phyloP scores from a whole-genome alignment of 1,284 basidiomycete species.

The Ceratobasidium sp. region DNA sequence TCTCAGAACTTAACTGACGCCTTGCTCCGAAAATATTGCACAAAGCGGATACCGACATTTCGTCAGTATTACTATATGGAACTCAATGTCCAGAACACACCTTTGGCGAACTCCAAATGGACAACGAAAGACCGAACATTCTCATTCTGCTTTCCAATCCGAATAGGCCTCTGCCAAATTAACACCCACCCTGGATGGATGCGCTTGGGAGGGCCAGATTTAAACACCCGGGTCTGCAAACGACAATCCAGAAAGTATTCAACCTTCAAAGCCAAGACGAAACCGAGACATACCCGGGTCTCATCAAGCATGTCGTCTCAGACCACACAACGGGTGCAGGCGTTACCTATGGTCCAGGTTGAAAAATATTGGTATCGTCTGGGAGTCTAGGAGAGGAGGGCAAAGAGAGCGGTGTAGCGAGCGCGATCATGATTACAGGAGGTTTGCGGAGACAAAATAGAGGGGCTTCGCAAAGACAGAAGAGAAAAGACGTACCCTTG shows the following conservation, averaged over 20 bases:
- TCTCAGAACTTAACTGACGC: no score
- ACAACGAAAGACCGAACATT: slow-evolving; percentile 99
- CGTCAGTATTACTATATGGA: no score
- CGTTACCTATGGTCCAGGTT: slow-evolving; percentile 72
- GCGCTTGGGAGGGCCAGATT: slow-evolving; percentile 96
- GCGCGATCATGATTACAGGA: no score
- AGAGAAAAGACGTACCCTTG: slow-evolving; percentile 67
- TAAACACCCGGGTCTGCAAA: slow-evolving; percentile 99
- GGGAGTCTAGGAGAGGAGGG: not conserved
- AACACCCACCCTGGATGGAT: slow-evolving; percentile 99
- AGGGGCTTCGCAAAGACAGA: no score
- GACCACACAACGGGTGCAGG: slow-evolving; percentile 97
- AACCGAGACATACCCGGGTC: slow-evolving; percentile 98
- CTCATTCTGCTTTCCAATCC: slow-evolving; percentile 99
- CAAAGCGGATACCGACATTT: no score
- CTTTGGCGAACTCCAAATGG: slow-evolving; percentile 94
- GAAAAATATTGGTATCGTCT: no score
- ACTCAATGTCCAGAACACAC: no score
- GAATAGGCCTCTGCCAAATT: slow-evolving; percentile 97
- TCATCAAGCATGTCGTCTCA: slow-evolving; percentile 99
- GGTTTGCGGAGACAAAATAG: no score
- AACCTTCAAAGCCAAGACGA: slow-evolving; percentile 98
- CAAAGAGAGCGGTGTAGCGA: no score
- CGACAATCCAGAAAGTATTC: slow-evolving; percentile 99
- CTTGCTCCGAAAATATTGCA: no score